Base-by-base conservation (phyloP, 805 yeast genomes). In the Candida dendrica region DNA sequence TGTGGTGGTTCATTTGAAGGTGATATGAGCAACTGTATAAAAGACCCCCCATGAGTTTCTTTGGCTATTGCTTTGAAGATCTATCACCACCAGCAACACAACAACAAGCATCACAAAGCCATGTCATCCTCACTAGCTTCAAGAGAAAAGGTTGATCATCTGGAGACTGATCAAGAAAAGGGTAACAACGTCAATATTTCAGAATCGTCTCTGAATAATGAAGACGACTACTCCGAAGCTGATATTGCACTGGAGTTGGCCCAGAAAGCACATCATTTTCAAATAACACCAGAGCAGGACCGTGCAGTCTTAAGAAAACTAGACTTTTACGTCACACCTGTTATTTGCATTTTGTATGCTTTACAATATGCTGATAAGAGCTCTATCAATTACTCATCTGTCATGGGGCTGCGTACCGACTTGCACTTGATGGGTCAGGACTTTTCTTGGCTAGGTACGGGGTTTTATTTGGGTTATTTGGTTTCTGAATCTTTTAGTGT, bases 301-400 rank as follows among this genome's bases (percentile, higher is more conserved):
- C 50, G 55, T 31, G 50, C 51, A 36, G 47, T 65, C 27, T 47
- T 65, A n/a, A 46, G 68, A 22, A 69, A 67, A 40, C 59, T 65
- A 37, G 72, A 68, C 48, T 41, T 48, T 36, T 55, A 41, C 42
- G 44, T 69, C 13, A 43, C 65, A 47, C 71, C 74, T 3, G 36
- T 67, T 30, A 56, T 69, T 44, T 52, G 59, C 38, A 36, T 52
- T 18, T 45, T 65, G 19, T 60, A 58, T 53, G 53, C 64, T 17
- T 49, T 53, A 29, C 69, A 65, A 46, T 55, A 59, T 42, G 63
- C 66, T 69, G 71, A 65, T 47, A 66, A 67, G 43, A 48, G 58
- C 27, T 47, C 68, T 2, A 60, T 60, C 39, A 56, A 67, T 14
- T 68, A 63, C 42, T 69, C 69, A n/a, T 50, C 68, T 1, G 49